These are phyloP conservation scores for Pyronema omphalodes DNA, from an alignment of 495 filamentous ascomycete species.

Conservation along the genomic window DNA sequence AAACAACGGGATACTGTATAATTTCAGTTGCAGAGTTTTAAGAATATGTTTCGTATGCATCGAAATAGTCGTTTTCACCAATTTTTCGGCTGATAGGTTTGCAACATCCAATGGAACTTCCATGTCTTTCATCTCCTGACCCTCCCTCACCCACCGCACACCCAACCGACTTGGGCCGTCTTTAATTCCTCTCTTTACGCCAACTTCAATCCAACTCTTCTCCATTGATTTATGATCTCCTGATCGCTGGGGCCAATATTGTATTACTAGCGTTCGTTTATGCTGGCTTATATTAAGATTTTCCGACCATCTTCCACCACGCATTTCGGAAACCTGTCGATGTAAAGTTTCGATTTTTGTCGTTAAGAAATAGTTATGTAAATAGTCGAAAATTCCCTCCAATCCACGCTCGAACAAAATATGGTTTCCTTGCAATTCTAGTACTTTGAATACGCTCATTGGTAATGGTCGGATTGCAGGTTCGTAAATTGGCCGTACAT, in stretches of 20 bases:
- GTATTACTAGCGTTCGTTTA: slow-evolving; percentile 60
- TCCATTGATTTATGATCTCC: slow-evolving; percentile 26
- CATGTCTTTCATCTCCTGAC: slow-evolving; percentile 47
- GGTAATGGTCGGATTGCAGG: slow-evolving; percentile 45
- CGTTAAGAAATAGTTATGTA: slow-evolving; percentile 72
- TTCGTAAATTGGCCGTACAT: slow-evolving; percentile 66
- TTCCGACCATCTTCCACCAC: slow-evolving; percentile 51
- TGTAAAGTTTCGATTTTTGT: slow-evolving; percentile 67
- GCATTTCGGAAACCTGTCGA: slow-evolving; percentile 54
- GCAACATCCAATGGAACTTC: slow-evolving; percentile 45
- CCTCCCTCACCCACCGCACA: slow-evolving; percentile 71
- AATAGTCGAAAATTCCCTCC: slow-evolving; percentile 56
- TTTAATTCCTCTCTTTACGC: slow-evolving; percentile 21
- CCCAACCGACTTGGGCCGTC: slow-evolving; percentile 34
- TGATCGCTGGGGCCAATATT: slow-evolving; percentile 62
- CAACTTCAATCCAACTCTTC: slow-evolving; percentile 58
- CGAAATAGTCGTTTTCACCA: slow-evolving; percentile 56
- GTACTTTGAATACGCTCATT: slow-evolving; percentile 36
- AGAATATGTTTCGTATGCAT: slow-evolving; percentile 53
- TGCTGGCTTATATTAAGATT: slow-evolving; percentile 54
- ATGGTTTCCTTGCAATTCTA: slow-evolving; percentile 55
- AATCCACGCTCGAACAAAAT: slow-evolving; percentile 47
- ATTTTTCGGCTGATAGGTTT: slow-evolving; percentile 48
- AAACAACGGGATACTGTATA: slow-evolving; percentile 41
- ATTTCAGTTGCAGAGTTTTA: slow-evolving; percentile 35